A percentile compares a stretch with the other conserved stretches of the same genome.
These are phyloP conservation scores for Annulohypoxylon nitens DNA, from an alignment of 495 filamentous ascomycete genomes.

Conservation along the genomic window DNA sequence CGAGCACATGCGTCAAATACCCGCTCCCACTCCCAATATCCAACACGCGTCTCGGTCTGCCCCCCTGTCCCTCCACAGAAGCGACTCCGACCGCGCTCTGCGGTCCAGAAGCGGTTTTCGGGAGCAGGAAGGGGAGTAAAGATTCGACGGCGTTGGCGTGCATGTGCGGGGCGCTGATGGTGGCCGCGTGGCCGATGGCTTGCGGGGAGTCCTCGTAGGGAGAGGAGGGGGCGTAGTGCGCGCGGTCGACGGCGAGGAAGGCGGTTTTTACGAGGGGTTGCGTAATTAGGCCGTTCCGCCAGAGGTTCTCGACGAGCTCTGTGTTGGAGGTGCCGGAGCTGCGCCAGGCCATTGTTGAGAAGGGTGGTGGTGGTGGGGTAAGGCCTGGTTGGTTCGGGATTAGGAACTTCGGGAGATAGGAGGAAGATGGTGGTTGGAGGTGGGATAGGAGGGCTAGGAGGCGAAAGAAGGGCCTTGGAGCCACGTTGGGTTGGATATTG, in stretches of 20 bases:
- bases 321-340: slow-evolving; percentile 82
- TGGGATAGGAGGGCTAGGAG: slow-evolving; percentile 14
- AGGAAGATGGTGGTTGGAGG: slow-evolving; percentile 10
- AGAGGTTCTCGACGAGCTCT: slow-evolving; percentile 84
- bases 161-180: slow-evolving; percentile 98
- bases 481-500: slow-evolving; percentile 17
- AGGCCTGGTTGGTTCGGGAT: not conserved
- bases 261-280: slow-evolving; percentile 77
- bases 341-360: slow-evolving; percentile 85
- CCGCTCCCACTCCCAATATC: slow-evolving; percentile 93
- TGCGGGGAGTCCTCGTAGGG: slow-evolving; percentile 95
- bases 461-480: slow-evolving; percentile 25
- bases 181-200: slow-evolving; percentile 85
- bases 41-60: slow-evolving; percentile 67
- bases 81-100: slow-evolving; percentile 50
- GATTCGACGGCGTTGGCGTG: slow-evolving; percentile 83
- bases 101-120: slow-evolving; percentile 46
- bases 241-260: slow-evolving; percentile 89
- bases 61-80: not conserved
- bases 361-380: not conserved
- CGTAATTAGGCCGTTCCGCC: slow-evolving; percentile 76
- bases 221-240: slow-evolving; percentile 75
- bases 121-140: slow-evolving; percentile 70
- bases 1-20: slow-evolving; percentile 91
- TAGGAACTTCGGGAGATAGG: not conserved